These are phyloP conservation scores for Tillandsia fasciculata DNA, from an alignment of 176 grass and related monocot genomes.

Conservation along the genomic window DNA sequence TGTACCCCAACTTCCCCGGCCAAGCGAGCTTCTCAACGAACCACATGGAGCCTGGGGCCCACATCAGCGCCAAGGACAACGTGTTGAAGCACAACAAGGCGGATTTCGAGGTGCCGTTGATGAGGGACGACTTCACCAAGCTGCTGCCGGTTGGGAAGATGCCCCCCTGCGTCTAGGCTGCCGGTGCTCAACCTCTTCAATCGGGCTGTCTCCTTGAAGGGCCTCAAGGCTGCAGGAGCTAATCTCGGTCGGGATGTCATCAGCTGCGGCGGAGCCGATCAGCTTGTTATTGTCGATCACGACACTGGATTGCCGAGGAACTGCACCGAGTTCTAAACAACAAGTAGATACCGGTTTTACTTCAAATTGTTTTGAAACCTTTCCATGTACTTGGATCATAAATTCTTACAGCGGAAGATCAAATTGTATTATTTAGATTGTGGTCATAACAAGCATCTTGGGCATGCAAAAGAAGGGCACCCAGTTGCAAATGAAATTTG, in stretches of 20 bases:
- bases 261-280: slow-evolving; percentile 17
- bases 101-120: slow-evolving; percentile 81
- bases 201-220: slow-evolving; percentile 73
- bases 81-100: slow-evolving; percentile 49
- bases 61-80: slow-evolving; percentile 93
- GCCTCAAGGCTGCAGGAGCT: slow-evolving; percentile 73
- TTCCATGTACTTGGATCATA: no score
- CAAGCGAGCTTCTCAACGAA: slow-evolving; percentile 96
- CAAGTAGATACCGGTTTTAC: no score
- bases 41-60: slow-evolving; percentile 97
- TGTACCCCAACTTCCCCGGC: slow-evolving; percentile 86
- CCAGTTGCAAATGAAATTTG: no score
- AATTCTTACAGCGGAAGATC: no score
- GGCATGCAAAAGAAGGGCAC: no score
- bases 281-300: slow-evolving; percentile 42
- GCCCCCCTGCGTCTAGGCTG: slow-evolving; percentile 71
- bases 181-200: slow-evolving; percentile 92
- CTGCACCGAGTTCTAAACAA: slow-evolving; percentile 49
- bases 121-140: slow-evolving; percentile 63
- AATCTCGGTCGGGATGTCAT: slow-evolving; percentile 77
- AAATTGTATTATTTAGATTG: no score
- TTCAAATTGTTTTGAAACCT: no score
- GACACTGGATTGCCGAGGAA: slow-evolving; percentile 64
- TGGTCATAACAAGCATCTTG: no score
- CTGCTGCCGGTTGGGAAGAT: slow-evolving; percentile 65